Percentiles rank a stretch among this genome's conserved stretches.
Evolutionary conservation across 106 monocot species (phyloP).

Genomic region (Platanthera zijinensis): DNA sequence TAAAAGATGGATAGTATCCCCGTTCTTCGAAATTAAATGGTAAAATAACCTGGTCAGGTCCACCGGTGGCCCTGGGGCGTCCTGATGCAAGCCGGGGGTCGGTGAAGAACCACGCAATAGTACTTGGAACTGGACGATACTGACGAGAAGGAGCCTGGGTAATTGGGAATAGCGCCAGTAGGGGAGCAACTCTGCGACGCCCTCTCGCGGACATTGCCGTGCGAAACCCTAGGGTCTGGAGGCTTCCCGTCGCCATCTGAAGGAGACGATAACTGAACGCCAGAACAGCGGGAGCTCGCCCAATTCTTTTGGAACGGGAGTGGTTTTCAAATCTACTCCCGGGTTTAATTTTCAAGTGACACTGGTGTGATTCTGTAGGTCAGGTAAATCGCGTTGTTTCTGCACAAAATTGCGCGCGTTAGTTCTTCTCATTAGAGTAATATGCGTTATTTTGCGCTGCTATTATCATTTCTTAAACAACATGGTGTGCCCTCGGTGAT

Average conservation of each 20-base stretch:
- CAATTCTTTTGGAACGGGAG: too few relatives aligned
- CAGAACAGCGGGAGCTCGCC: too few relatives aligned
- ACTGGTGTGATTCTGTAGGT: too few relatives aligned
- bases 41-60: slow-evolving; percentile 4
- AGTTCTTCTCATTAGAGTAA: too few relatives aligned
- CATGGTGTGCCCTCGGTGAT: too few relatives aligned
- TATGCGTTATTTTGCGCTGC: too few relatives aligned
- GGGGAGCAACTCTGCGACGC: neutral
- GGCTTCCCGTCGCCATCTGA: slow-evolving; percentile 3
- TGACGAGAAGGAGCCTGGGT: neutral
- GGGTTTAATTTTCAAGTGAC: too few relatives aligned
- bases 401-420: too few relatives aligned
- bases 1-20: neutral
- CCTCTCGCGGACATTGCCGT: neutral
- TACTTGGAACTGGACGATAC: neutral
- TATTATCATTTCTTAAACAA: too few relatives aligned
- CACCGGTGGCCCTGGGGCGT: neutral
- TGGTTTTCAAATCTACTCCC: too few relatives aligned
- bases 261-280: neutral
- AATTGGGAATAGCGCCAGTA: neutral
- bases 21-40: neutral
- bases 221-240: neutral
- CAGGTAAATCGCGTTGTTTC: too few relatives aligned
- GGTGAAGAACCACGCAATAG: neutral
- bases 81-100: neutral